phyloP scores from a whole-genome alignment of 2,329 filamentous ascomycete genomes.

The Fusarium stilboides region DNA sequence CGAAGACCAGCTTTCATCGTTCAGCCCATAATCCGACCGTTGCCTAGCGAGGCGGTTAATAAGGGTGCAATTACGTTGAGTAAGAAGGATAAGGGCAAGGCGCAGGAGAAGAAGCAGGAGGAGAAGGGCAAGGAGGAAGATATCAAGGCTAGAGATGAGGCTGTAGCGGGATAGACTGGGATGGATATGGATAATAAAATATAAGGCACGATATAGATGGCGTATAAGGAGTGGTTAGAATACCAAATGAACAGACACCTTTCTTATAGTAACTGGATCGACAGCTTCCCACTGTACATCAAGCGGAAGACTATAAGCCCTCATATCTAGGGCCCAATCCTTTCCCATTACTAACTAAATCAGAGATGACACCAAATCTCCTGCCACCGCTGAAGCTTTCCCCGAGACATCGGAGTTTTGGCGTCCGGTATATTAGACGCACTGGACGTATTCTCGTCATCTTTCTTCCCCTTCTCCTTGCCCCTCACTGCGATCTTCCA shows the following conservation, averaged over 20 bases:
- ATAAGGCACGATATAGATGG: constrained; percentile 35
- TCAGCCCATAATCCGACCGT: constrained; percentile 87
- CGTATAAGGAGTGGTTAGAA: constrained; percentile 15
- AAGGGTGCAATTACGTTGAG: constrained; percentile 83
- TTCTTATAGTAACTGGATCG: background rate
- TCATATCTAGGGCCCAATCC: too few species aligned
- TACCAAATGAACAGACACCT: constrained; percentile 13
- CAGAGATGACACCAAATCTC: too few species aligned
- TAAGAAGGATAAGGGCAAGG: constrained; percentile 74
- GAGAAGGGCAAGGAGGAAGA: constrained; percentile 46
- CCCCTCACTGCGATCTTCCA: too few species aligned
- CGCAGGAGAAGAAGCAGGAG: constrained; percentile 45
- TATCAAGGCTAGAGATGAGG: constrained; percentile 46
- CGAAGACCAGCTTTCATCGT: constrained; percentile 86
- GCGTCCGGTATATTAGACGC: too few species aligned
- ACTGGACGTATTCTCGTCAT: too few species aligned
- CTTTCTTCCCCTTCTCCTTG: too few species aligned
- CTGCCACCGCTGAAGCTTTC: too few species aligned
- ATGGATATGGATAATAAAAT: background rate
- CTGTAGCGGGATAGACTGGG: constrained; percentile 45
- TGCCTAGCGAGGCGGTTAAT: constrained; percentile 89
- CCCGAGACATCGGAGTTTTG: too few species aligned
- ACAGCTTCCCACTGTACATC: background rate
- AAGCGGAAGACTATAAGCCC: too few species aligned
- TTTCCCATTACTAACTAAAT: too few species aligned